A percentile compares a stretch with the other conserved stretches of the same genome.
phyloP scores from a whole-genome alignment of 2,329 filamentous ascomycete genomes.

The Cladophialophora bantiana region DNA sequence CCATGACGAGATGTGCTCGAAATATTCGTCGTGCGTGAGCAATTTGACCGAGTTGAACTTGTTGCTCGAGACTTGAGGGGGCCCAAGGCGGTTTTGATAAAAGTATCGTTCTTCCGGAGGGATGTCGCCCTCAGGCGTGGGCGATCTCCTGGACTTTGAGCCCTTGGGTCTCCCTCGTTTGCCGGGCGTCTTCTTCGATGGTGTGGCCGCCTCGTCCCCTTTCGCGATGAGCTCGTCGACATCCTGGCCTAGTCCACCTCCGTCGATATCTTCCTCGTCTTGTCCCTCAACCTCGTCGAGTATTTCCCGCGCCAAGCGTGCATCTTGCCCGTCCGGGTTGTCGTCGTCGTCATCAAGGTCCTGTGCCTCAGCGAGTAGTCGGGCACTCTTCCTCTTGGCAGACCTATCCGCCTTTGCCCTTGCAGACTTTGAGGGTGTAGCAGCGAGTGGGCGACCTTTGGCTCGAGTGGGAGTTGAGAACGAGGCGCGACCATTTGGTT shows the following conservation, averaged over 20 bases:
- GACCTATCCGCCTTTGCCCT: slow-evolving; percentile 83
- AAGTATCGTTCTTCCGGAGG: slow-evolving; percentile 93
- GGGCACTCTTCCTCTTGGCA: slow-evolving; percentile 82
- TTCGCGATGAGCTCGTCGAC: slow-evolving; percentile 44
- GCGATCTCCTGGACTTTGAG: slow-evolving; percentile 68
- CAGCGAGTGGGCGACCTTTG: slow-evolving; percentile 41
- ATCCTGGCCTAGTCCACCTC: slow-evolving; percentile 39
- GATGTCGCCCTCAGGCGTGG: slow-evolving; percentile 80
- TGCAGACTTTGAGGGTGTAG: slow-evolving; percentile 69
- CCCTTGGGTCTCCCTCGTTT: slow-evolving; percentile 65
- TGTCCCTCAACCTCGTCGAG: slow-evolving; percentile 59
- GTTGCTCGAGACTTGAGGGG: slow-evolving; percentile 84
- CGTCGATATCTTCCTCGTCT: slow-evolving; percentile 42
- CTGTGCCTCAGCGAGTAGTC: slow-evolving; percentile 76
- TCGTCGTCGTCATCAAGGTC: slow-evolving; percentile 60
- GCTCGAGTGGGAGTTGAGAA: slow-evolving; percentile 52
- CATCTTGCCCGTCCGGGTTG: slow-evolving; percentile 68
- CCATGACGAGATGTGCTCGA: slow-evolving; percentile 69
- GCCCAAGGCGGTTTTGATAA: slow-evolving; percentile 83
- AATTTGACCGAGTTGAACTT: slow-evolving; percentile 76
- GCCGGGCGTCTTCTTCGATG: slow-evolving; percentile 57
- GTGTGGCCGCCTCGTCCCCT: slow-evolving; percentile 48
- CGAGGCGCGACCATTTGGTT: slow-evolving; percentile 45
- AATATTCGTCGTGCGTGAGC: slow-evolving; percentile 92
- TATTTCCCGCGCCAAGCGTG: slow-evolving; percentile 71